Evolutionary conservation across 805 yeast genomes (phyloP).

Genomic region (Blastobotrys attinorum): DNA sequence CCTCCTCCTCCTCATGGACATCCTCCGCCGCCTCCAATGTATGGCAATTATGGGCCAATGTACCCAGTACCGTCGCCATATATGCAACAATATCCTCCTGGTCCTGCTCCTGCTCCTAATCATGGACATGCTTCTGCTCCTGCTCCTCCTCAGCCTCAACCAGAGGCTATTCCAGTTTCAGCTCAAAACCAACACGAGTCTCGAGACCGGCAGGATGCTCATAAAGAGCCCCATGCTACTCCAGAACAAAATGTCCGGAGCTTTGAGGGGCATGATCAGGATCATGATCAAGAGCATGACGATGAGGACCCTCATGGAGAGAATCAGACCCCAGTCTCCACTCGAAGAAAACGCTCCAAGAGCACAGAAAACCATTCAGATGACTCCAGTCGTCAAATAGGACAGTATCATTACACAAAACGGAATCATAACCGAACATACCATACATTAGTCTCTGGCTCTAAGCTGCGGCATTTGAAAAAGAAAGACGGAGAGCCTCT

Average conservation of each 20-base stretch:
- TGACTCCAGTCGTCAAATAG: not conserved
- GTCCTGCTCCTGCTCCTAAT: not conserved
- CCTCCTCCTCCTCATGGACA: too few species aligned
- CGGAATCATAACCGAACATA: conserved; percentile 13
- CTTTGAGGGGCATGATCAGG: too few species aligned
- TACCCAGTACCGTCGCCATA: not conserved
- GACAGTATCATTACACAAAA: not conserved
- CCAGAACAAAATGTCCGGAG: too few species aligned
- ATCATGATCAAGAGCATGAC: too few species aligned
- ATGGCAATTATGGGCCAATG: not conserved
- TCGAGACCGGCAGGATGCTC: too few species aligned
- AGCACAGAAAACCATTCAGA: not conserved
- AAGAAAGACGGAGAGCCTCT: conserved; percentile 90
- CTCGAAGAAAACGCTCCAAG: too few species aligned
- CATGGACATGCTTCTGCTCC: not conserved
- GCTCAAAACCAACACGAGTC: not conserved
- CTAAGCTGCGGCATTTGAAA: conserved; percentile 45
- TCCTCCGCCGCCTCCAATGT: not conserved
- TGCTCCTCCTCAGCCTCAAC: not conserved
- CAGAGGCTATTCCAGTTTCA: not conserved
- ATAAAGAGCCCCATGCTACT: too few species aligned
- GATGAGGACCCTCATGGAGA: too few species aligned
- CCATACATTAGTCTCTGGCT: conserved; percentile 22
- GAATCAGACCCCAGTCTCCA: too few species aligned
- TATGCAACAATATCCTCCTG: not conserved